phyloP scores from a whole-genome alignment of 2,329 filamentous ascomycete genomes.

The Aspergillus intermedius region DNA sequence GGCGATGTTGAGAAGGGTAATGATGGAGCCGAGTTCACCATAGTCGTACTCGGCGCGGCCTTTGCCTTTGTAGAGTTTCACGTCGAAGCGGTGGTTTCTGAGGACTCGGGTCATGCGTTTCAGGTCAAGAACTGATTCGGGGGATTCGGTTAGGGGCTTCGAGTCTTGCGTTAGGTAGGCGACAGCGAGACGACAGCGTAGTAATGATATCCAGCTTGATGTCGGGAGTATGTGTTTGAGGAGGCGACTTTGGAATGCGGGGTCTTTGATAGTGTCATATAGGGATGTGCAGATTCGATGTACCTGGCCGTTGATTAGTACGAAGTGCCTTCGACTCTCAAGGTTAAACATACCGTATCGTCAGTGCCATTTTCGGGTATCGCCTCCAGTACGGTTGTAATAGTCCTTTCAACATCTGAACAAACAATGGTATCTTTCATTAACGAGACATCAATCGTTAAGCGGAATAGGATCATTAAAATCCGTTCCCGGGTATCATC shows the following conservation, averaged over 20 bases:
- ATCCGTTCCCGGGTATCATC: constrained; percentile 25
- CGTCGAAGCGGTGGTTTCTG: constrained; percentile 27
- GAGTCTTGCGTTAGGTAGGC: constrained; percentile 28
- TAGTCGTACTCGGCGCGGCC: constrained; percentile 49
- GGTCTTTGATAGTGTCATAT: constrained; percentile 32
- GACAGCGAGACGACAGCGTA: constrained; percentile 36
- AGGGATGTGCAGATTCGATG: constrained; percentile 19
- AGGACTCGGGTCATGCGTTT: constrained; percentile 23
- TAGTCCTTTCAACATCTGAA: constrained; percentile 27
- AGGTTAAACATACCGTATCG: constrained; percentile 13
- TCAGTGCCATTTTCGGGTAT: constrained; percentile 14
- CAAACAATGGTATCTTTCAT: constrained; percentile 23
- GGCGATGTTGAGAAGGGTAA: constrained; percentile 65
- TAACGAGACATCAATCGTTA: constrained; percentile 31
- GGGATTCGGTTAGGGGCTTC: constrained; percentile 19
- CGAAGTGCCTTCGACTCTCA: too few relatives aligned
- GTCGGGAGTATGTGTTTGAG: constrained; percentile 35
- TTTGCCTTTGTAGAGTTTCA: constrained; percentile 20
- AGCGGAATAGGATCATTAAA: constrained; percentile 29
- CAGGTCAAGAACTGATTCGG: constrained; percentile 23
- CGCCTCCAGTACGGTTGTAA: constrained; percentile 25
- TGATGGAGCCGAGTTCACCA: constrained; percentile 56
- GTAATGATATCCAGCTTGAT: constrained; percentile 28
- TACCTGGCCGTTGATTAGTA: constrained; percentile 18
- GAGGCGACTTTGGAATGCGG: constrained; percentile 34